Evolutionary conservation across 2,329 filamentous ascomycete species (phyloP).

Genomic region (Knufia fluminis): DNA sequence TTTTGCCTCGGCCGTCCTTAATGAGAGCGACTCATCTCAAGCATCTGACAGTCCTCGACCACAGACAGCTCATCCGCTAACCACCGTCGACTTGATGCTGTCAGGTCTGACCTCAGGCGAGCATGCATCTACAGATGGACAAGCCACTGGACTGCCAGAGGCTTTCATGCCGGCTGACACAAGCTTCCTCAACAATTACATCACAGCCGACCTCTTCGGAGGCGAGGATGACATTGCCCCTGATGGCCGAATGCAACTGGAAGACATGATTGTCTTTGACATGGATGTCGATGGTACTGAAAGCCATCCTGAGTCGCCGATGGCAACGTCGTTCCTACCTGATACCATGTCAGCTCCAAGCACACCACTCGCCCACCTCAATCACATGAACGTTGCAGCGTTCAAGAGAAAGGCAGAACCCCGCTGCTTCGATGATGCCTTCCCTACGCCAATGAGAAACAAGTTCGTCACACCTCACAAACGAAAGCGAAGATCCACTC

Average conservation of each 20-base stretch:
- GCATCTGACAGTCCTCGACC: constrained; percentile 7
- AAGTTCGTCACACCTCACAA: constrained; percentile 16
- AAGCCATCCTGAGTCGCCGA: constrained; percentile 31
- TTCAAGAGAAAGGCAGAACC: constrained; percentile 55
- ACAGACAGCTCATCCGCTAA: not conserved
- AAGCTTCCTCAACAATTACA: constrained; percentile 20
- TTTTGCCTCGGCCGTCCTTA: constrained; percentile 21
- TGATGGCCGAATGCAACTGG: constrained; percentile 51
- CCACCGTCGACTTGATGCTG: constrained; percentile 6
- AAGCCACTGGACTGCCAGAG: constrained; percentile 4
- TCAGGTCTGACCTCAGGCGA: not conserved
- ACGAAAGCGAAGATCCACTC: constrained; percentile 14
- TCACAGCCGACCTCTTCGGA: constrained; percentile 12
- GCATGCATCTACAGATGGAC: constrained; percentile 5
- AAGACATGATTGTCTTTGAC: constrained; percentile 64
- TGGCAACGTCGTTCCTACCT: constrained; percentile 12
- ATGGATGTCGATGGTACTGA: constrained; percentile 41
- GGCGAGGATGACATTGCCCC: constrained; percentile 7
- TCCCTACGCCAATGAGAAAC: constrained; percentile 29
- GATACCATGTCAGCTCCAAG: constrained; percentile 7
- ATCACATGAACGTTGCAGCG: constrained; percentile 63
- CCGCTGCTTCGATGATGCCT: constrained; percentile 29
- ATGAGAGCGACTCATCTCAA: constrained; percentile 38
- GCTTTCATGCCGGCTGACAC: constrained; percentile 8
- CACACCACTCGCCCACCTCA: constrained; percentile 44